Base-by-base conservation (phyloP, 148 eudicot species). In the Rhododendron ovatum region DNA sequence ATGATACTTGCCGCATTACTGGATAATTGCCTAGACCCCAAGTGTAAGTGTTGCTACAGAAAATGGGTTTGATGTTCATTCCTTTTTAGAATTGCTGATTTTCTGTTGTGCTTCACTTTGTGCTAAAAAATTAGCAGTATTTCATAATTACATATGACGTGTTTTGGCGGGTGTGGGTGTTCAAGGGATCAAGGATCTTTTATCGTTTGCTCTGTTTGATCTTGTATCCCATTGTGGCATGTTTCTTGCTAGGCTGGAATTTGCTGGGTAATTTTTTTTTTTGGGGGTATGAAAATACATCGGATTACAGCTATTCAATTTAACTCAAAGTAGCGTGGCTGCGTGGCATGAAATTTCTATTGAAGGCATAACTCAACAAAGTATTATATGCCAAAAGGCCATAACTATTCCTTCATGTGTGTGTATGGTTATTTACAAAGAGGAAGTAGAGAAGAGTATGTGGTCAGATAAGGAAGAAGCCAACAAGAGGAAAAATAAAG, bases 1-100 rank as follows among this genome's bases (percentile, higher is more conserved):
- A 97, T 97, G 99, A 97, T 97, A 87, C 91, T 97, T 83, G 95
- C 99, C 69, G 98, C 98, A 53, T 84, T 97, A 89, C 90, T 97
- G 84, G 93, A 97, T 88, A 93, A 94, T 65, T 94, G 98, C 90
- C 87, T 97, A 63, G 98, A 92, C 87, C 67, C 94, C 79, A 92
- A 78, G 89, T 95, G 99, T 95, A 89, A 87, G 97, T 89, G 28
- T 84, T 84, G 53, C 59, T 20, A 1, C 14, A 15, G 79, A 59
- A 83, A n/a, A 73, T 87, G 50, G 82, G 33, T 71, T 86, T 47
- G 35, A 43, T 43, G 85, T 84, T 57, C 26, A 20, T 69, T 39
- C 10, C 59, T 28, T 47, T 80, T 30, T 80, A 20, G 28, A 2
- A 48, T 77, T 74, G 26, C 79, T 17, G 3, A 48, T 84, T 82